Conservation (phyloP, 2,329 filamentous ascomycete species). For the Ophiostoma montium region DNA sequence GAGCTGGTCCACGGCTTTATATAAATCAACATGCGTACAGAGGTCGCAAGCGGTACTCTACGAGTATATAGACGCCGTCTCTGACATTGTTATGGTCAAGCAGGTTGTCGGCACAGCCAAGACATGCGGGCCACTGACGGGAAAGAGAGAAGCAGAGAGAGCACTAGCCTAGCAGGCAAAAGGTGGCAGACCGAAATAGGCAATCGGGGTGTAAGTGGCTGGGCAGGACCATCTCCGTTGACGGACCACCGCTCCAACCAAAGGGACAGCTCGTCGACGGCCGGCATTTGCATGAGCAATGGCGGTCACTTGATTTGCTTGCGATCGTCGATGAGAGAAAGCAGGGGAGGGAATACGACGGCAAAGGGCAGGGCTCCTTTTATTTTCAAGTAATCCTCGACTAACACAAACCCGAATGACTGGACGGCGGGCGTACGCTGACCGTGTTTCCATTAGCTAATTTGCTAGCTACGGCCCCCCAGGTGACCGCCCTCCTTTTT, state of each 20-base stretch:
- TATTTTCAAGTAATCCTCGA: conserved; percentile 11
- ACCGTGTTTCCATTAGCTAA: conserved; percentile 12
- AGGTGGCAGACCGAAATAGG: not conserved
- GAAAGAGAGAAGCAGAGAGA: no score
- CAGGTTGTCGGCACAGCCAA: no score
- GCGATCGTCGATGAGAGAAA: not conserved
- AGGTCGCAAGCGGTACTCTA: no score
- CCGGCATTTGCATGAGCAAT: no score
- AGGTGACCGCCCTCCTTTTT: conserved; percentile 3
- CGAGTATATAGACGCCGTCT: no score
- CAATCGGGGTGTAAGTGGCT: not conserved
- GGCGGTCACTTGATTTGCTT: conserved; percentile 1
- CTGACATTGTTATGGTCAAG: no score
- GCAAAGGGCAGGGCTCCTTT: not conserved
- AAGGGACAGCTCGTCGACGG: no score
- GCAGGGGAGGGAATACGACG: not conserved
- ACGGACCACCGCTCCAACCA: no score
- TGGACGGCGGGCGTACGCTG: conserved; percentile 5
- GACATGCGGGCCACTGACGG: no score
- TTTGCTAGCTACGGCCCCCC: conserved; percentile 9
- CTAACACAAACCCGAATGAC: conserved; percentile 14
- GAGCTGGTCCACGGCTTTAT: no score
- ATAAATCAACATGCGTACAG: no score
- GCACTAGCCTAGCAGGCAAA: not conserved
- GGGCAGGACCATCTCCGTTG: no score